Percentiles rank a stretch among this genome's conserved stretches.
Evolutionary conservation across 495 filamentous ascomycete genomes (phyloP).

Genomic region (Aspergillus campestris): DNA sequence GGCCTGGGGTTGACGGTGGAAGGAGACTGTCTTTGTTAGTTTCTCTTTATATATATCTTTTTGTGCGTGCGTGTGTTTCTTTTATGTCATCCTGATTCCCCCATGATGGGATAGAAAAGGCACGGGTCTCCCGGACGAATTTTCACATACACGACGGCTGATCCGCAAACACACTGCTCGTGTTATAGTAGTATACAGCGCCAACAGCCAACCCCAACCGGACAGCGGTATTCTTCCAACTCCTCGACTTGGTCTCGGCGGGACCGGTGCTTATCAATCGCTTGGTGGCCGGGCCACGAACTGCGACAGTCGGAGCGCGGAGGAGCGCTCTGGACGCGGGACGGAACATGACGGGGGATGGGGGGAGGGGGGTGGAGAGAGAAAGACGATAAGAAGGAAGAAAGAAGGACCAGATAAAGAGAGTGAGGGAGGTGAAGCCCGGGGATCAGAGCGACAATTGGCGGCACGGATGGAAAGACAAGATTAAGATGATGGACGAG

Average conservation of each 20-base stretch:
- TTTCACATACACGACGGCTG: slow-evolving; percentile 62
- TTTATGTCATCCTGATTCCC: background rate
- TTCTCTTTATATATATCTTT: background rate
- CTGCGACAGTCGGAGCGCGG: slow-evolving; percentile 35
- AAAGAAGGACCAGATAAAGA: slow-evolving; percentile 6
- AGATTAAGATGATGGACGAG: no score
- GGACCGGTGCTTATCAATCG: slow-evolving; percentile 68
- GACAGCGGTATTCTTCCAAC: slow-evolving; percentile 69
- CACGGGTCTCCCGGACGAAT: background rate
- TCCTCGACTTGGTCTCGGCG: slow-evolving; percentile 54
- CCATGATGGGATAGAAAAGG: background rate
- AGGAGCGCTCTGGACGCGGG: slow-evolving; percentile 48
- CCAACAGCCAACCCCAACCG: slow-evolving; percentile 70
- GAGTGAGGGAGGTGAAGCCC: background rate
- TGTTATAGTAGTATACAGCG: slow-evolving; percentile 90
- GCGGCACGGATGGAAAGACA: no score
- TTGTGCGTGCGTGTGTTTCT: background rate
- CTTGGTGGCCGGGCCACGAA: slow-evolving; percentile 31
- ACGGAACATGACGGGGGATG: slow-evolving; percentile 49
- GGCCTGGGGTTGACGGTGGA: slow-evolving; percentile 17
- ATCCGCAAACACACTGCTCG: slow-evolving; percentile 76
- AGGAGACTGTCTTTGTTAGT: slow-evolving; percentile 20
- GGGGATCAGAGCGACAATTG: no score
- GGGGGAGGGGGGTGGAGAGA: slow-evolving; percentile 5
- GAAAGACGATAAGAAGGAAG: slow-evolving; percentile 10